These are phyloP conservation scores for Penicillium samsonianum DNA, from an alignment of 495 filamentous ascomycete genomes.

Conservation along the genomic window DNA sequence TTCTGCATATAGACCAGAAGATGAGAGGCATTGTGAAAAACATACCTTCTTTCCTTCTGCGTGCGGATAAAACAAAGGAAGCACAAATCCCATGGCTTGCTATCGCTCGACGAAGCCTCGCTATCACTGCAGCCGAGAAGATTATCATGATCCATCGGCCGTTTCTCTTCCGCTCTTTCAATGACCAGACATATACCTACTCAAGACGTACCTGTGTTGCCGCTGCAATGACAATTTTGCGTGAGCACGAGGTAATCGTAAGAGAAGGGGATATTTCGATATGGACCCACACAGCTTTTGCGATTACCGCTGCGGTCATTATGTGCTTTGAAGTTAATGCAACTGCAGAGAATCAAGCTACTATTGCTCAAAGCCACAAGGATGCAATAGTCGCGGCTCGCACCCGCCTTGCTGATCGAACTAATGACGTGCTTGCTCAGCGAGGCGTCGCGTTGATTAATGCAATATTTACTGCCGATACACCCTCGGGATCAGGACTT, in stretches of 20 bases:
- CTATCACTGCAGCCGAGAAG: conserved; percentile 50
- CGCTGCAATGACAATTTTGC: conserved; percentile 49
- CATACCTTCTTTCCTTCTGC: conserved; percentile 35
- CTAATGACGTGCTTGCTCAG: conserved; percentile 30
- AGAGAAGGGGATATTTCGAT: conserved; percentile 34
- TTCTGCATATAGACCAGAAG: conserved; percentile 43
- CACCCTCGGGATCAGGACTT: conserved; percentile 5
- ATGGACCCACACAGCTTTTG: conserved; percentile 38
- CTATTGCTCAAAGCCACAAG: conserved; percentile 24
- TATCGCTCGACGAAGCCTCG: conserved; percentile 43
- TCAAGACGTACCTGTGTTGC: conserved; percentile 47
- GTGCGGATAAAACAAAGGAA: conserved; percentile 29
- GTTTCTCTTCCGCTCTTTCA: conserved; percentile 48
- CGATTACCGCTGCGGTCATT: conserved; percentile 35
- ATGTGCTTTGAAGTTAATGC: conserved; percentile 36
- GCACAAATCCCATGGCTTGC: conserved; percentile 40
- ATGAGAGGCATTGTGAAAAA: conserved; percentile 41
- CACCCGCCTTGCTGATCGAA: conserved; percentile 25
- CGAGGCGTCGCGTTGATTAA: conserved; percentile 36
- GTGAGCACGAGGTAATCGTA: conserved; percentile 38
- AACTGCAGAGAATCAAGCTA: conserved; percentile 16
- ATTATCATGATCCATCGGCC: conserved; percentile 55
- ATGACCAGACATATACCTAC: conserved; percentile 39
- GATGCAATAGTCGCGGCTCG: conserved; percentile 29
- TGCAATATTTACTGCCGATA: conserved; percentile 30